phyloP scores from a whole-genome alignment of 2,329 filamentous ascomycete genomes.

The Hypoxylon rubiginosum region DNA sequence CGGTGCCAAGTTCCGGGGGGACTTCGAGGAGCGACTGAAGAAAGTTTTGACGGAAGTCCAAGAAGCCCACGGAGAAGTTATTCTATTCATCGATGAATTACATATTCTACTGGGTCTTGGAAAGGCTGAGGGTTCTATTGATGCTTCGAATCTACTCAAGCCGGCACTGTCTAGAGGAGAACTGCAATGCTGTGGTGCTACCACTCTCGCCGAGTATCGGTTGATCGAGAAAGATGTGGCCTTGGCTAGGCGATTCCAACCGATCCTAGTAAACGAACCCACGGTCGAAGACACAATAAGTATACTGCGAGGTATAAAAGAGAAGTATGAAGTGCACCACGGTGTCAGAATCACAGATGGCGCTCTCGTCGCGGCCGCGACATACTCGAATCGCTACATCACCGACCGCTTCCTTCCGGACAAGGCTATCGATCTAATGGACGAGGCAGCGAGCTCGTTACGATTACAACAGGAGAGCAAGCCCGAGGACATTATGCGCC shows the following conservation, averaged over 20 bases:
- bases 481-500: conserved; percentile 90
- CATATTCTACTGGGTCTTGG: conserved; percentile 92
- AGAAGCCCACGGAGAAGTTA: conserved; percentile 88
- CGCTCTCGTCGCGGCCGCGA: conserved; percentile 90
- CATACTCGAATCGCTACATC: conserved; percentile 95
- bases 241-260: conserved; percentile 91
- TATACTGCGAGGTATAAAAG: conserved; percentile 95
- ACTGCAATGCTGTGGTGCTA: conserved; percentile 94
- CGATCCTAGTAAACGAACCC: conserved; percentile 93
- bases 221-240: conserved; percentile 97
- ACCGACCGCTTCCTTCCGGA: conserved; percentile 96
- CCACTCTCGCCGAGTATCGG: conserved; percentile 92
- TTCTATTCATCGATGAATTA: conserved; percentile 94
- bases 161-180: conserved; percentile 93
- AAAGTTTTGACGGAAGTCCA: conserved; percentile 92
- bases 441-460: conserved; percentile 92
- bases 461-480: conserved; percentile 97
- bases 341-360: conserved; percentile 95
- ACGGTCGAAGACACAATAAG: conserved; percentile 93
- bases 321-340: conserved; percentile 97
- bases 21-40: conserved; percentile 96
- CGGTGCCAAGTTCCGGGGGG: conserved; percentile 93
- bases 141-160: conserved; percentile 94
- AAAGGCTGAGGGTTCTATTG: conserved; percentile 95
- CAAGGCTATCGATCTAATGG: conserved; percentile 96